Conservation (phyloP, 495 filamentous ascomycete genomes). For the Aspergillus egyptiacus region DNA sequence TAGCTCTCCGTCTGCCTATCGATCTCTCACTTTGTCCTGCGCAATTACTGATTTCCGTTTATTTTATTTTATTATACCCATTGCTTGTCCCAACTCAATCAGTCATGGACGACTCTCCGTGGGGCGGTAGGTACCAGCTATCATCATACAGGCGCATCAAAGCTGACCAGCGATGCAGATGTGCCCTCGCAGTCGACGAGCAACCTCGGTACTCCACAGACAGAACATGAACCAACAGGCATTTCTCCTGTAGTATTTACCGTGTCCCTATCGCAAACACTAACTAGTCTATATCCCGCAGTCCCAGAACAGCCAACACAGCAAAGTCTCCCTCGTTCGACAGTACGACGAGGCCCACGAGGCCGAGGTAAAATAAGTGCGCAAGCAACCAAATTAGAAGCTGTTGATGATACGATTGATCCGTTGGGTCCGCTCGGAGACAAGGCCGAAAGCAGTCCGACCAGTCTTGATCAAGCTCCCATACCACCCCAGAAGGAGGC, state of each 20-base stretch:
- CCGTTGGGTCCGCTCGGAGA: conserved; percentile 83
- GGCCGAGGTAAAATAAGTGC: conserved; percentile 70
- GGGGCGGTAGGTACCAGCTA: conserved; percentile 55
- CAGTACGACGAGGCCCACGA: conserved; percentile 47
- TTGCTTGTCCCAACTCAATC: background rate
- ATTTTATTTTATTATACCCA: conserved; percentile 5
- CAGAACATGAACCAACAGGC: conserved; percentile 29
- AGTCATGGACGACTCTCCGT: conserved; percentile 61
- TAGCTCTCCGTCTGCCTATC: conserved; percentile 15
- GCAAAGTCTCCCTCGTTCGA: conserved; percentile 39
- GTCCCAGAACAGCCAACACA: conserved; percentile 30
- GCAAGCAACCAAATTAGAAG: conserved; percentile 78
- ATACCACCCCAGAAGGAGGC: conserved; percentile 84
- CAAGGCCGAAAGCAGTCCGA: conserved; percentile 42
- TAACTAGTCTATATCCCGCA: conserved; percentile 31
- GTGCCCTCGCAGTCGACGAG: conserved; percentile 50
- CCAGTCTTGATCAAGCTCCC: conserved; percentile 62
- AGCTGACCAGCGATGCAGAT: conserved; percentile 37
- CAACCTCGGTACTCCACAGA: conserved; percentile 23
- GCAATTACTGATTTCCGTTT: background rate
- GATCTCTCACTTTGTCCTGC: conserved; percentile 7
- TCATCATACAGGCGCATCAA: conserved; percentile 31
- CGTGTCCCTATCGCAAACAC: conserved; percentile 17
- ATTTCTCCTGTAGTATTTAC: conserved; percentile 12
- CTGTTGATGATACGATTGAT: conserved; percentile 82